Evolutionary conservation across 148 eudicot genomes (phyloP).

Genomic region (Cornus kousa): DNA sequence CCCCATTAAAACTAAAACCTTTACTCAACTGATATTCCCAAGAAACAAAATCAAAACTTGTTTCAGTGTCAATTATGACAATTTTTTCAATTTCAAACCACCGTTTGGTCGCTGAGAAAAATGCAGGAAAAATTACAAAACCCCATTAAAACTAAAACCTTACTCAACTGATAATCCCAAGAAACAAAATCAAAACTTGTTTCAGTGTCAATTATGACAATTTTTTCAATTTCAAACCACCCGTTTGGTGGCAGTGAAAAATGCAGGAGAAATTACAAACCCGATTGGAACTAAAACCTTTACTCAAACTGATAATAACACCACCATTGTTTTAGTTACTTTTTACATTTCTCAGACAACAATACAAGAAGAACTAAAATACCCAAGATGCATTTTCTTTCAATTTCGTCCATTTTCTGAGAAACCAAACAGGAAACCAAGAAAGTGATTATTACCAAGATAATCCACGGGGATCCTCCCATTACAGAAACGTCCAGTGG

Average conservation of each 20-base stretch:
- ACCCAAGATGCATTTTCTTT: neutral
- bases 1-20: no score
- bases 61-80: neutral
- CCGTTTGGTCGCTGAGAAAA: neutral
- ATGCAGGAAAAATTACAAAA: no score
- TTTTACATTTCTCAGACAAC: neutral
- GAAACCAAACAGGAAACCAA: conserved; percentile 12
- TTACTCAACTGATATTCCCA: no score
- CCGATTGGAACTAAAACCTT: no score
- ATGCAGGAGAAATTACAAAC: no score
- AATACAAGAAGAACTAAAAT: neutral
- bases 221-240: neutral
- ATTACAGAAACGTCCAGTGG: conserved; percentile 87
- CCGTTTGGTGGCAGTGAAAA: neutral
- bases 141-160: no score
- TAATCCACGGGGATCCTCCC: conserved; percentile 89
- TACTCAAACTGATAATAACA: neutral
- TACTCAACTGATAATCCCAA: no score
- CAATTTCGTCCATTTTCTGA: neutral
- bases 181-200: neutral
- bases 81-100: neutral
- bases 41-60: neutral
- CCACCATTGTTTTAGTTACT: neutral
- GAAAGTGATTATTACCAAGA: conserved; percentile 51
- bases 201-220: neutral